phyloP scores from a whole-genome alignment of 148 eudicot species.

The Pouteria glomerata region DNA sequence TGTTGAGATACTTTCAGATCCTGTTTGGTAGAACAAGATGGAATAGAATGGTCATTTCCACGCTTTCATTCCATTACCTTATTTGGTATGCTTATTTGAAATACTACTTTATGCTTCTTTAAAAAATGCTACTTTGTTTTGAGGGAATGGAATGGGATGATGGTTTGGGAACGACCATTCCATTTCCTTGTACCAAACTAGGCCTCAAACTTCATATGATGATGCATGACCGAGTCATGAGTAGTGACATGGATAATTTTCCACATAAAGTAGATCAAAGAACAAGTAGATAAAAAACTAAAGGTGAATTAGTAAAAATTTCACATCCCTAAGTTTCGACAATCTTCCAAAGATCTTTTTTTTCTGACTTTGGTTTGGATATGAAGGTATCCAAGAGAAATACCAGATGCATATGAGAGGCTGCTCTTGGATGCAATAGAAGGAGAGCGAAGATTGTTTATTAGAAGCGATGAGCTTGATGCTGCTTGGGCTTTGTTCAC shows the following conservation, averaged over 20 bases:
- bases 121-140: no score
- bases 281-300: neutral
- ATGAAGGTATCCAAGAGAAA: constrained; percentile 60
- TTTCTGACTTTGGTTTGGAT: neutral
- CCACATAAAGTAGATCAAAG: neutral
- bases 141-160: no score
- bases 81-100: no score
- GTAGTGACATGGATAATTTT: neutral
- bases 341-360: neutral
- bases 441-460: constrained; percentile 81
- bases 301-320: neutral
- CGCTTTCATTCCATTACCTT: no score
- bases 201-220: no score
- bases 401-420: constrained; percentile 87
- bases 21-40: no score
- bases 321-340: neutral
- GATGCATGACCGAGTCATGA: neutral
- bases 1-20: neutral
- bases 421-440: constrained; percentile 76
- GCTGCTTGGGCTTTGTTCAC: constrained; percentile 89
- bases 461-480: constrained; percentile 87
- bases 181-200: no score
- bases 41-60: no score
- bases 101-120: no score
- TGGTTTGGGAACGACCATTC: no score